Percentiles rank a stretch among this genome's conserved stretches.
These are phyloP conservation scores for Aquilaria malaccensis DNA, from an alignment of 345 rosid species.

Conservation along the genomic window DNA sequence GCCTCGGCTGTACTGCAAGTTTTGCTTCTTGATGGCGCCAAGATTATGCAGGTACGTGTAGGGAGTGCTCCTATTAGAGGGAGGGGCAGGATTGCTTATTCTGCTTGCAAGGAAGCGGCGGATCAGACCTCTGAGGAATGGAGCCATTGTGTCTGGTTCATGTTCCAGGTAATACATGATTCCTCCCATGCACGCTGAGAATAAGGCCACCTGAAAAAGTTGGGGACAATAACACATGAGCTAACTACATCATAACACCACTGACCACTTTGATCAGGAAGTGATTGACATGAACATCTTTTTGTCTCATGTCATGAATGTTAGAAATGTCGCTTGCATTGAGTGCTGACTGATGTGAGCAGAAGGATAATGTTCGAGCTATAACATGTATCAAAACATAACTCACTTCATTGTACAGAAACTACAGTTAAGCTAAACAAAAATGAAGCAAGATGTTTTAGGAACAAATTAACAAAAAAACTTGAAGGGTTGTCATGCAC, in stretches of 20 bases:
- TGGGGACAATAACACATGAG: conserved; percentile 2
- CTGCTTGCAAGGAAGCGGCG: conserved; percentile 95
- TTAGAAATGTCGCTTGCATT: too few relatives aligned
- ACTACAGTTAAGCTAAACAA: too few relatives aligned
- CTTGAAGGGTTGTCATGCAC: too few relatives aligned
- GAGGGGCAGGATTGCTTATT: conserved; percentile 70
- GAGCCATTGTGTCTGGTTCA: conserved; percentile 97
- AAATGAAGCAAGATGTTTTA: too few relatives aligned
- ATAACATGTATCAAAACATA: too few relatives aligned
- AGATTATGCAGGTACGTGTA: conserved; percentile 58
- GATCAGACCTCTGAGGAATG: conserved; percentile 82
- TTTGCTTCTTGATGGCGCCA: conserved; percentile 57
- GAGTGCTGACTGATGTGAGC: too few relatives aligned
- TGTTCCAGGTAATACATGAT: conserved; percentile 91
- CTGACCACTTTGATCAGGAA: too few relatives aligned
- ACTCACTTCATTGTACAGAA: too few relatives aligned
- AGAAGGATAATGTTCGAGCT: too few relatives aligned
- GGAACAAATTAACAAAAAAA: too few relatives aligned
- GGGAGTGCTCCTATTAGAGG: conserved; percentile 51
- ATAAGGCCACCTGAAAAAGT: conserved; percentile 71
- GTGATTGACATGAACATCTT: too few relatives aligned
- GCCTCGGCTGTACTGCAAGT: conserved; percentile 41
- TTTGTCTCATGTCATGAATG: too few relatives aligned
- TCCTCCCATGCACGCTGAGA: conserved; percentile 99
- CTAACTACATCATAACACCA: neutral